Conservation (phyloP, 129 eudicot genomes). For the Chrysanthemum lavandulifolium region DNA sequence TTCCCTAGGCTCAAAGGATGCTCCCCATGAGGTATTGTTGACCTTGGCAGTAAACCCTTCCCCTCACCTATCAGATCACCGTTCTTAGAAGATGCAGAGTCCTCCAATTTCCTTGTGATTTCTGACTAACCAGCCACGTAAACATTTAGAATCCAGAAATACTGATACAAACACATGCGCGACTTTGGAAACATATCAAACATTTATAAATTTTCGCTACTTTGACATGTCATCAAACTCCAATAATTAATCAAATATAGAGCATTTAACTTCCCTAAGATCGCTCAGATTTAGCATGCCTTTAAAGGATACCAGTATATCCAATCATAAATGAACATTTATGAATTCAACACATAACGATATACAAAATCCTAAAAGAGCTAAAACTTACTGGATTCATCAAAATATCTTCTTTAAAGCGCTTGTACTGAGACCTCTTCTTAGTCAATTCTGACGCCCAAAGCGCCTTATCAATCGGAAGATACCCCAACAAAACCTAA, state of each 20-base stretch:
- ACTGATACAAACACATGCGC: conserved; percentile 16
- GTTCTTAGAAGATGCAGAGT: conserved; percentile 44
- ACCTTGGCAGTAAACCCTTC: conserved; percentile 72
- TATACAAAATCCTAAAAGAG: conserved; percentile 11
- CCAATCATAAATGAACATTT: conserved; percentile 2
- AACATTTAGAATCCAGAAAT: conserved; percentile 52
- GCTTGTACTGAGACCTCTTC: conserved; percentile 89
- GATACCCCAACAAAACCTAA: conserved; percentile 84
- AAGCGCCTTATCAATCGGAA: conserved; percentile 73
- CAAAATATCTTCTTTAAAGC: conserved; percentile 81
- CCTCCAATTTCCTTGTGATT: conserved; percentile 75
- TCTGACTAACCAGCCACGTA: conserved; percentile 97
- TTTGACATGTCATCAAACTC: conserved; percentile 13
- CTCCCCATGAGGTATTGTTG: conserved; percentile 71
- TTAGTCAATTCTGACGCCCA: conserved; percentile 88
- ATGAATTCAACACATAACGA: background rate
- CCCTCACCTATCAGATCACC: conserved; percentile 40
- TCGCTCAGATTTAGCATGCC: conserved; percentile 10
- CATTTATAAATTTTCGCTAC: conserved; percentile 2
- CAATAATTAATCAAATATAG: background rate
- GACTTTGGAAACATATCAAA: conserved; percentile 7
- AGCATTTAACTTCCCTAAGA: conserved; percentile 3
- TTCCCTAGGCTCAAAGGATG: conserved; percentile 94
- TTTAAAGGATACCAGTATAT: background rate
- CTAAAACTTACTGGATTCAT: conserved; percentile 82